phyloP scores from a whole-genome alignment of 257 asterid genomes.

The Solanum chilense region DNA sequence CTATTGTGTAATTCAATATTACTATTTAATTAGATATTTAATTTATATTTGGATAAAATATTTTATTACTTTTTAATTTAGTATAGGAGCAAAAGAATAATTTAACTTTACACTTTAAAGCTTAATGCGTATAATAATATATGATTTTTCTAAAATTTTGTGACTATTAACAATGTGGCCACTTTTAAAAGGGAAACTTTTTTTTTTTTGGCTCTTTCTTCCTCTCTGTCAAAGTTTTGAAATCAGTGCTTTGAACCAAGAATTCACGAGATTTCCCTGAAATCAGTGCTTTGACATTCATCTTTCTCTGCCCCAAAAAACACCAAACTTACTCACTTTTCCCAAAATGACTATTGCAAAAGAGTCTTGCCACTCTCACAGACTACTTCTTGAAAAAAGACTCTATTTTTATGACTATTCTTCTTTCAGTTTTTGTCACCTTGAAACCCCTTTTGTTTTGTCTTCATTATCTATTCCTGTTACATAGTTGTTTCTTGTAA shows the following conservation, averaged over 20 bases:
- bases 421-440: not conserved
- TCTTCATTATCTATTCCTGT: not conserved
- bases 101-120: no score
- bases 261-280: slow-evolving; percentile 37
- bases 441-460: not conserved
- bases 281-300: slow-evolving; percentile 11
- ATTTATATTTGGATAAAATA: no score
- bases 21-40: no score
- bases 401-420: slow-evolving; percentile 1
- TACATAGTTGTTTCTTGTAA: not conserved
- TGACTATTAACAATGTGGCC: not conserved
- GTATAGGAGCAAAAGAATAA: no score
- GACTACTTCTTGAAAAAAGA: slow-evolving; percentile 9
- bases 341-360: slow-evolving; percentile 11
- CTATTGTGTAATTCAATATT: no score
- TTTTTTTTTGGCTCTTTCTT: not conserved
- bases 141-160: not conserved
- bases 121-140: no score
- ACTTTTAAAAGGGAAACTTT: not conserved
- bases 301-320: not conserved
- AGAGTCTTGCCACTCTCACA: slow-evolving; percentile 14
- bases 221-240: not conserved
- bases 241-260: slow-evolving; percentile 7
- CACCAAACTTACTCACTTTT: not conserved
- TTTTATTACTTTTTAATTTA: no score